Percentiles rank a stretch among this genome's conserved stretches.
Conservation (phyloP, 148 eudicot genomes). For the Arbutus unedo region DNA sequence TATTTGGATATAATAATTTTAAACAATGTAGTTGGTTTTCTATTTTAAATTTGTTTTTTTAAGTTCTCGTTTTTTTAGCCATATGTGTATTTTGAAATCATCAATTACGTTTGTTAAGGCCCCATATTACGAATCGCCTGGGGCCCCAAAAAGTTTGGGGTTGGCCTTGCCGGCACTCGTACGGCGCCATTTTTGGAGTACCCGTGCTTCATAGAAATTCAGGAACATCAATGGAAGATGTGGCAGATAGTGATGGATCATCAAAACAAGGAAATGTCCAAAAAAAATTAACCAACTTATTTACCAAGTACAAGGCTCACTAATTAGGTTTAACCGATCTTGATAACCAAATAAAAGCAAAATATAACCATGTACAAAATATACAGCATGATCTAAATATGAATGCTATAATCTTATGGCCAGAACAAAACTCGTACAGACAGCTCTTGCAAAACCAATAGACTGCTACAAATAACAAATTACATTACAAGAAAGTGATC, state of each 20-base stretch:
- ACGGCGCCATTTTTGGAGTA: no score
- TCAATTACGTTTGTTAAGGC: no score
- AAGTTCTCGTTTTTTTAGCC: no score
- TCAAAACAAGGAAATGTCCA: background rate
- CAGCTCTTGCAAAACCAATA: background rate
- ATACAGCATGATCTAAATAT: no score
- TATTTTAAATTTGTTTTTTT: no score
- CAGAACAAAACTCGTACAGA: background rate
- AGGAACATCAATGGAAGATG: background rate
- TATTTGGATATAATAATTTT: no score
- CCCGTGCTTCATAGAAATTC: background rate
- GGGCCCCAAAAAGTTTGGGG: no score
- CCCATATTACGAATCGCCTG: no score
- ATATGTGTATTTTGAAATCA: no score
- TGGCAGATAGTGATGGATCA: background rate
- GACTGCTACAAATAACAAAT: background rate
- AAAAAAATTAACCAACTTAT: background rate
- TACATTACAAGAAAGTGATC: background rate
- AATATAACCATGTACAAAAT: background rate
- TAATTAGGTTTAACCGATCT: background rate
- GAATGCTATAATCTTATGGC: background rate
- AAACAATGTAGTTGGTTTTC: no score
- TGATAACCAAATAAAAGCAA: conserved; percentile 5
- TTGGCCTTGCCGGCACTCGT: no score
- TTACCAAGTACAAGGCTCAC: background rate